Evolutionary conservation across 2,329 filamentous ascomycete species (phyloP).

Genomic region (Ceratocystiopsis minuta): DNA sequence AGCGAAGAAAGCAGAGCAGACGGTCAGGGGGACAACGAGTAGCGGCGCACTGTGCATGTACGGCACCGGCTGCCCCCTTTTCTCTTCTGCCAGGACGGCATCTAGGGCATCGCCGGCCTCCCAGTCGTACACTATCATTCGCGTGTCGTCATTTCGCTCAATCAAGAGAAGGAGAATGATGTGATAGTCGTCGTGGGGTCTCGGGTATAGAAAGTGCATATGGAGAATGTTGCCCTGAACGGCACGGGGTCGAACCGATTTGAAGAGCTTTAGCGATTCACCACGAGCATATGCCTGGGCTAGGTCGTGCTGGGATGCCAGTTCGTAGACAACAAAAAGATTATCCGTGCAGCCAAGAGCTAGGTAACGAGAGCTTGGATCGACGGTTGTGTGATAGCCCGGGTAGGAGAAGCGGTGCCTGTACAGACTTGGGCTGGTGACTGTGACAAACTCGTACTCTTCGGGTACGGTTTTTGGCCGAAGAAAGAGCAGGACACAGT

Average conservation of each 20-base stretch:
- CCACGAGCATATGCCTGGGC: constrained; percentile 27
- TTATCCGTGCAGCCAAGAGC: constrained; percentile 55
- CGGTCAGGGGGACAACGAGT: constrained; percentile 53
- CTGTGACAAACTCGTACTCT: constrained; percentile 38
- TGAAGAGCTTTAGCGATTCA: constrained; percentile 40
- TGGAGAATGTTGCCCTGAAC: constrained; percentile 63
- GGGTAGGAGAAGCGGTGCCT: constrained; percentile 37
- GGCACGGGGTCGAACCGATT: constrained; percentile 21
- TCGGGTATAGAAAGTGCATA: constrained; percentile 70
- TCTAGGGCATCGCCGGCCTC: constrained; percentile 30
- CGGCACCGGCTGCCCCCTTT: constrained; percentile 31
- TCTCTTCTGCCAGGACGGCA: constrained; percentile 26
- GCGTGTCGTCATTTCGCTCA: constrained; percentile 27
- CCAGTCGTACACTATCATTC: constrained; percentile 44
- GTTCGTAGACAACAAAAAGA: constrained; percentile 52
- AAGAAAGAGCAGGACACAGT: constrained; percentile 62
- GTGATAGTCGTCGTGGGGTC: constrained; percentile 44
- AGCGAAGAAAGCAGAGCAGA: constrained; percentile 52
- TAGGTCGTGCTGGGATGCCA: constrained; percentile 38
- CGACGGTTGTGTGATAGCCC: constrained; percentile 53
- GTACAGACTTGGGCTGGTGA: constrained; percentile 38
- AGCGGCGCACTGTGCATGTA: constrained; percentile 41
- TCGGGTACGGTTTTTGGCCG: constrained; percentile 22
- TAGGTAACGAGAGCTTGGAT: constrained; percentile 52
- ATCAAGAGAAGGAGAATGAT: constrained; percentile 59